Base-by-base conservation (phyloP, 495 filamentous ascomycete genomes). In the Penicillium nucicola region DNA sequence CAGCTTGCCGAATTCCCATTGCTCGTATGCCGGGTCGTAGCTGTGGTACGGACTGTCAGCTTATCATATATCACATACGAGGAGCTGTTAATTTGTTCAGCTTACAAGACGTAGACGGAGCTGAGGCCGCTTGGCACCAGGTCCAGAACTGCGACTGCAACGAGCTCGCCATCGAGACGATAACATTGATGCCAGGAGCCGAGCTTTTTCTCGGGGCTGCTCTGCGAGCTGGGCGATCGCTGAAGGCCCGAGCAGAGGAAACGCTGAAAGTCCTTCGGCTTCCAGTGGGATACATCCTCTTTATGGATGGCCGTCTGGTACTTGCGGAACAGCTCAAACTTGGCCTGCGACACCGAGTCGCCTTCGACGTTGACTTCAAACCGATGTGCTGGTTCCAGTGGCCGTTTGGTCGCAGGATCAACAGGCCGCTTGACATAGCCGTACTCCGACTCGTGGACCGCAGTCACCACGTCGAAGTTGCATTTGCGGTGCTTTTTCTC, bases 111-210 rank as follows among this genome's bases (percentile, higher is more conserved):
- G 66, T 98, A 98, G 31, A 97, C 93, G 15, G 88, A 89, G 69
- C 92, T 97, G 25, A 98, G 89, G 49, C 84, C 85, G 47, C 88
- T 75, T 0, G 92, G 93, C 22, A 97, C 77, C 8, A 97, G 70
- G 64, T 98, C 93, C 28, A 98, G 71, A 9, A 97, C 90, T 2
- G 86, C 88, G 45, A 98, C 80, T 13, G 93, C 93, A 31, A 97
- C 83, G 30, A 98, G 78, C 45, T 84, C 78, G 14, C 91, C 93
- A 67, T 97, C 91, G 19, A 98, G 73, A 23, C 93, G 82, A 68
- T 98, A 96, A 71, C 89, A 93, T 66, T 96, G 92, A 63, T 98
- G 93, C 69, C 84, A 97, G n/a, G 88, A 92, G 7, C 93, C 93
- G 2, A 95, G 70, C 57, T 77, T 77, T 44, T 84, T 82, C 45